A percentile compares a stretch with the other conserved stretches of the same genome.
Conservation (phyloP, 331 rosid genomes). For the Spiraea crenata region DNA sequence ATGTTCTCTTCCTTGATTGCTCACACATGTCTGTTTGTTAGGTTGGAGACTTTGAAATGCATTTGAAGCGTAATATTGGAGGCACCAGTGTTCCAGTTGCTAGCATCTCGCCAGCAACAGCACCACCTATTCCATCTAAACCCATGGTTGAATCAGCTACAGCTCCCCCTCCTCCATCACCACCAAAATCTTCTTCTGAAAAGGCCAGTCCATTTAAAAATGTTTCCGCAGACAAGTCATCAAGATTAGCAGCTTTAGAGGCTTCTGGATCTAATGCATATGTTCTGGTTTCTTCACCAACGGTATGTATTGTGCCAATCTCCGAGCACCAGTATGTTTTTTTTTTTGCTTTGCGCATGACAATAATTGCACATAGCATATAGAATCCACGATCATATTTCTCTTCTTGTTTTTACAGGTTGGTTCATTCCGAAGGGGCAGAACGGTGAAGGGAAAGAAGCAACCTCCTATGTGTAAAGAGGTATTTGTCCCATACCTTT, state of each 20-base stretch:
- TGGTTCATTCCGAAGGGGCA: slow-evolving; percentile 82
- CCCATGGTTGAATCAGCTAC: slow-evolving; percentile 74
- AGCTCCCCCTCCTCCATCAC: slow-evolving; percentile 42
- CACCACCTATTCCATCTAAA: slow-evolving; percentile 78
- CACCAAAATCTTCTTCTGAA: slow-evolving; percentile 64
- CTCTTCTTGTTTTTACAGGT: slow-evolving; percentile 41
- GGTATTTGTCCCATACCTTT: slow-evolving; percentile 47
- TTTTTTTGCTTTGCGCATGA: not conserved
- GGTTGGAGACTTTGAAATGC: slow-evolving; percentile 99
- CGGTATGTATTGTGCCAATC: slow-evolving; percentile 41
- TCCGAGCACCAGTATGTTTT: not conserved
- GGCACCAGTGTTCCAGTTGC: slow-evolving; percentile 60
- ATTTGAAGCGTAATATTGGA: slow-evolving; percentile 83
- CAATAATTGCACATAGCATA: slow-evolving; percentile 16
- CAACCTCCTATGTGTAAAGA: slow-evolving; percentile 83
- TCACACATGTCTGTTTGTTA: slow-evolving; percentile 29
- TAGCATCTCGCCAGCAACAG: slow-evolving; percentile 59
- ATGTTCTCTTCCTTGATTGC: slow-evolving; percentile 21
- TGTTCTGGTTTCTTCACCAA: slow-evolving; percentile 67
- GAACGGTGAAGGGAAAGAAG: slow-evolving; percentile 78
- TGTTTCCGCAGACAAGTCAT: slow-evolving; percentile 39
- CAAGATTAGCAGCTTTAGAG: slow-evolving; percentile 80
- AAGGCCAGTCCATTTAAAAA: slow-evolving; percentile 56
- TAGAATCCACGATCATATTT: slow-evolving; percentile 13
- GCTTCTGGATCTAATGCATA: slow-evolving; percentile 66